phyloP scores from a whole-genome alignment of 2,329 filamentous ascomycete species.

The Talaromyces sp. region DNA sequence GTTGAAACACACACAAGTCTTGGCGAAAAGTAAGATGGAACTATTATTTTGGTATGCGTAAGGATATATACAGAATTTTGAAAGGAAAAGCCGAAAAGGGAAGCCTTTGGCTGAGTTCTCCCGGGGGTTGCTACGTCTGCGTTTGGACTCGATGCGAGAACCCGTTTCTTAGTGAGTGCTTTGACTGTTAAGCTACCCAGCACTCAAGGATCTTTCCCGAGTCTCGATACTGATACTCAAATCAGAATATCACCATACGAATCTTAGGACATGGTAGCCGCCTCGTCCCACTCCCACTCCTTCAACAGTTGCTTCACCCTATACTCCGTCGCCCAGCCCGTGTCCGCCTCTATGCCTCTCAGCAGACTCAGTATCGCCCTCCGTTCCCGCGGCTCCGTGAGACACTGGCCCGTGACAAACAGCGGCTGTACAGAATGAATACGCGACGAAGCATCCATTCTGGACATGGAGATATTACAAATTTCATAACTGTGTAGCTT shows the following conservation, averaged over 20 bases:
- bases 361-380: conserved; percentile 54
- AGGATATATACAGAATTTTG: not conserved
- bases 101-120: not conserved
- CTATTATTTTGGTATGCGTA: not conserved
- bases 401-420: conserved; percentile 60
- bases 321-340: conserved; percentile 63
- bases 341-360: conserved; percentile 58
- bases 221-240: not conserved
- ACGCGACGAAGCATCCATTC: conserved; percentile 56
- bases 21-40: not conserved
- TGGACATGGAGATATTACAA: conserved; percentile 56
- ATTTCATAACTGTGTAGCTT: conserved; percentile 59
- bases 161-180: not conserved
- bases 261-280: not conserved
- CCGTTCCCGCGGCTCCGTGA: conserved; percentile 54
- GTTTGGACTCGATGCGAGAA: not conserved
- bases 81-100: not conserved
- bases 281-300: conserved; percentile 35
- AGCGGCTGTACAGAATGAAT: conserved; percentile 60
- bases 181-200: not conserved
- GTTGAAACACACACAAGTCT: not conserved
- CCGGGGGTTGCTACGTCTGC: not conserved
- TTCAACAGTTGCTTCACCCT: conserved; percentile 52
- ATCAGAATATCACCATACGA: not conserved
- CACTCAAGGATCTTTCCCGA: not conserved